Percentiles rank a stretch among this genome's conserved stretches.
Conservation (phyloP, 1,284 basidiomycete genomes). For the Farysia itapuensis region DNA sequence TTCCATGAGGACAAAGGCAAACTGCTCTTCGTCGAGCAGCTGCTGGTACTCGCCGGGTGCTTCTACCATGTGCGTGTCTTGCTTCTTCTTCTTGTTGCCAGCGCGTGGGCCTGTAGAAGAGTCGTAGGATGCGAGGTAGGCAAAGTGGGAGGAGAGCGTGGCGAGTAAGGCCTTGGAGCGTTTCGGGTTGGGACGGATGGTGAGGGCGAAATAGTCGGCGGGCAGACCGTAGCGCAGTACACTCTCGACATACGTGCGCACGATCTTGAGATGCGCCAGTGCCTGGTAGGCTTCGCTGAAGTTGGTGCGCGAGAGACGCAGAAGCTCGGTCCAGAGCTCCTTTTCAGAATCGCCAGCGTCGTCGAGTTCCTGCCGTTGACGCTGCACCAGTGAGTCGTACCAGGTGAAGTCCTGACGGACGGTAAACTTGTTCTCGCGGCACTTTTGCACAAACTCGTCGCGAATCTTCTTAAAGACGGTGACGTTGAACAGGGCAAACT, state of each 20-base stretch:
- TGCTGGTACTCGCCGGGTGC: constrained; percentile 56
- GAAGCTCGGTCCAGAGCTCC: constrained; percentile 95
- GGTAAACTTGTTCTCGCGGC: constrained; percentile 94
- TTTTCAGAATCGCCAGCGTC: constrained; percentile 84
- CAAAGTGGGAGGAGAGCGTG: constrained; percentile 74
- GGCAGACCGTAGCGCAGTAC: constrained; percentile 94
- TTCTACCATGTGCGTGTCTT: constrained; percentile 16
- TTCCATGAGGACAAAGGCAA: constrained; percentile 55
- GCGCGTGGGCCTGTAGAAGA: constrained; percentile 4
- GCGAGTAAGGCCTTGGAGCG: constrained; percentile 73
- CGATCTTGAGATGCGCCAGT: constrained; percentile 87
- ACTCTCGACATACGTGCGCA: constrained; percentile 90
- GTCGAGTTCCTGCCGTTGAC: constrained; percentile 79
- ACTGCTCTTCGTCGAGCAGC: constrained; percentile 55
- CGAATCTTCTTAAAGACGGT: constrained; percentile 88
- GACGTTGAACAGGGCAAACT: constrained; percentile 82
- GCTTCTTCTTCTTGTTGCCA: constrained; percentile 7
- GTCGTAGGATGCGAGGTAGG: constrained; percentile 70
- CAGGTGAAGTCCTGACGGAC: constrained; percentile 93
- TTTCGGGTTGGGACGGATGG: constrained; percentile 79
- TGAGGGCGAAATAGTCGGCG: constrained; percentile 81
- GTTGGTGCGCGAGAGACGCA: constrained; percentile 89
- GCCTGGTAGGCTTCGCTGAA: constrained; percentile 97
- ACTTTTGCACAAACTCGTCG: constrained; percentile 92
- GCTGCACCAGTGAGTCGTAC: constrained; percentile 79